phyloP scores from a whole-genome alignment of 2,329 filamentous ascomycete genomes.

The Pseudohalonectria lignicola region DNA sequence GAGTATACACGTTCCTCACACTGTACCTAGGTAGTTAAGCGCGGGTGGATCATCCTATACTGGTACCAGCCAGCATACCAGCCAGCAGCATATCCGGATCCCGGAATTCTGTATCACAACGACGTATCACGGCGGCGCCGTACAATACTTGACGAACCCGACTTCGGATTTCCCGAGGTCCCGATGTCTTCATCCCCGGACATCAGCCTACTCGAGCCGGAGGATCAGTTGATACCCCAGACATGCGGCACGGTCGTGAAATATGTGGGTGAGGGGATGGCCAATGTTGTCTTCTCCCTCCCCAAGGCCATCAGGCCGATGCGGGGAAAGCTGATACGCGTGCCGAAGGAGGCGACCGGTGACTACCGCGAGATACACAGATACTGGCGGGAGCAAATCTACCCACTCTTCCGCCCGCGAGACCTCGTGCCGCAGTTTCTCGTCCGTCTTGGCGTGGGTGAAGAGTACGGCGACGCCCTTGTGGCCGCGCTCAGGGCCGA shows the following conservation, averaged over 20 bases:
- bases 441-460: not conserved
- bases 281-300: conserved; percentile 61
- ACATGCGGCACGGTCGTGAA: not conserved
- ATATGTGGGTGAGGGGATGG: conserved; percentile 55
- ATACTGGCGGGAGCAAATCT: conserved; percentile 2
- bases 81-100: too few species aligned
- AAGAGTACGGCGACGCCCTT: not conserved
- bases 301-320: conserved; percentile 14
- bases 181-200: too few species aligned
- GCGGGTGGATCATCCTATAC: too few species aligned
- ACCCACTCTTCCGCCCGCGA: not conserved
- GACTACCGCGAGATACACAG: not conserved
- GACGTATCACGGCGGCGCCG: not conserved
- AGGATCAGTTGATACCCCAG: not conserved
- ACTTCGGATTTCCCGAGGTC: too few species aligned
- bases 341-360: conserved; percentile 6
- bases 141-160: too few species aligned
- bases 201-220: not conserved
- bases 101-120: not conserved
- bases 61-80: too few species aligned
- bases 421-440: conserved; percentile 2
- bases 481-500: not conserved
- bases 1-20: too few species aligned
- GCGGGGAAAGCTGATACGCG: conserved; percentile 8
- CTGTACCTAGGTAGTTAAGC: too few species aligned